Evolutionary conservation across 2,329 filamentous ascomycete genomes (phyloP).

Genomic region (Trichoderma cornu-damae): DNA sequence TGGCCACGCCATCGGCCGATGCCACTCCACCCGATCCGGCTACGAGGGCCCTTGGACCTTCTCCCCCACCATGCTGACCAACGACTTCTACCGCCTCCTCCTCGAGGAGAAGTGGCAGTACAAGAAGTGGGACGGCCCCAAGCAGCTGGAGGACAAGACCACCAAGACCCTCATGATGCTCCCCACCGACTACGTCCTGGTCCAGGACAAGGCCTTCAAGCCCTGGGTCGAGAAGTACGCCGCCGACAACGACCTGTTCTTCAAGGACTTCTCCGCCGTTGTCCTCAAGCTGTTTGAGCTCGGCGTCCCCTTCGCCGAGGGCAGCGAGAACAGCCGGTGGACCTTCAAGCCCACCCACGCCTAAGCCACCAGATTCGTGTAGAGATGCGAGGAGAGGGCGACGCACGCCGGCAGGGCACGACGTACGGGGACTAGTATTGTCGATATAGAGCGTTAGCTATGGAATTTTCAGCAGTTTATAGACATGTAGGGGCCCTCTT

Average conservation of each 20-base stretch:
- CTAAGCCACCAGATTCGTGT: not conserved
- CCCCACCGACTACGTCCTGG: conserved; percentile 80
- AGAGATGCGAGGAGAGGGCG: not conserved
- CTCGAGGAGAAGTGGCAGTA: conserved; percentile 88
- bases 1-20: conserved; percentile 82
- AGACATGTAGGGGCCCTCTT: conserved; percentile 6
- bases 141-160: conserved; percentile 80
- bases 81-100: conserved; percentile 89
- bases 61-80: conserved; percentile 84
- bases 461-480: not conserved
- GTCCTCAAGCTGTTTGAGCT: conserved; percentile 85
- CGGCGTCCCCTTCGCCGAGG: conserved; percentile 78
- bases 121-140: conserved; percentile 87
- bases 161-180: conserved; percentile 96
- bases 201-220: conserved; percentile 84
- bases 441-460: conserved; percentile 6
- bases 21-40: conserved; percentile 82
- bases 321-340: conserved; percentile 51
- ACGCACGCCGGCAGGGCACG: too few species aligned
- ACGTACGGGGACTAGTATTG: conserved; percentile 16
- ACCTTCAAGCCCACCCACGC: conserved; percentile 56
- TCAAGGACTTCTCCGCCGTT: conserved; percentile 82
- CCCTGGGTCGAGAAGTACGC: conserved; percentile 80
- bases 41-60: conserved; percentile 90
- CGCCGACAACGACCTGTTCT: conserved; percentile 85